These are phyloP conservation scores for Gossypioides kirkii DNA, from an alignment of 345 rosid species.

Conservation along the genomic window DNA sequence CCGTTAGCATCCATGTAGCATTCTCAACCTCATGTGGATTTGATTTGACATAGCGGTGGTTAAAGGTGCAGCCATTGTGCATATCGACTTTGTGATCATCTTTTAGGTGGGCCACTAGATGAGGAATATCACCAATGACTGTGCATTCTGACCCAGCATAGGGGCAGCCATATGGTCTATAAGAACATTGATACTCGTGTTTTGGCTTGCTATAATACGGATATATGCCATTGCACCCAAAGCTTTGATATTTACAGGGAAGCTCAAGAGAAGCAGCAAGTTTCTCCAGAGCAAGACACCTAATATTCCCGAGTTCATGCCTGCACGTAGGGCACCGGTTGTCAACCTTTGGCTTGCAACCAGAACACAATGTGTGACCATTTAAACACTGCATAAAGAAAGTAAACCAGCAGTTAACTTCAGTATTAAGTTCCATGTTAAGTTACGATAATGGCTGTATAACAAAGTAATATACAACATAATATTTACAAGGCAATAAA, in stretches of 20 bases:
- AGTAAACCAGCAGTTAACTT: not conserved
- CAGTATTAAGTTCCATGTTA: not conserved
- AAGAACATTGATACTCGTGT: constrained; percentile 62
- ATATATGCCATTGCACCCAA: constrained; percentile 66
- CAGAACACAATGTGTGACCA: constrained; percentile 76
- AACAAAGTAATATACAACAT: no score
- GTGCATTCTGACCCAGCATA: constrained; percentile 81
- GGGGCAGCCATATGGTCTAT: constrained; percentile 72
- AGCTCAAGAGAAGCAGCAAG: constrained; percentile 82
- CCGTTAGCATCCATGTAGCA: constrained; percentile 87
- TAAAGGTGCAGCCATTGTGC: constrained; percentile 77
- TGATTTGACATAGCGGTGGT: constrained; percentile 75
- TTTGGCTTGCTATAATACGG: constrained; percentile 81
- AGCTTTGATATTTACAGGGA: constrained; percentile 73
- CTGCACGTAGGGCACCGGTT: constrained; percentile 82
- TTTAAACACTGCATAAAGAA: constrained; percentile 54
- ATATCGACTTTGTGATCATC: constrained; percentile 85
- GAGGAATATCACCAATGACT: constrained; percentile 66
- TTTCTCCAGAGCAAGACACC: constrained; percentile 80
- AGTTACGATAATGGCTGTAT: no score
- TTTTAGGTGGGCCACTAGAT: constrained; percentile 62
- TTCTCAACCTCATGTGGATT: constrained; percentile 82
- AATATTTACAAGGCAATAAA: not conserved
- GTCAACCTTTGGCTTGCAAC: constrained; percentile 75
- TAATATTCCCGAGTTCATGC: constrained; percentile 76